A percentile compares a stretch with the other conserved stretches of the same genome.
phyloP scores from a whole-genome alignment of 2,329 filamentous ascomycete genomes.

The Orbilia brochopaga region DNA sequence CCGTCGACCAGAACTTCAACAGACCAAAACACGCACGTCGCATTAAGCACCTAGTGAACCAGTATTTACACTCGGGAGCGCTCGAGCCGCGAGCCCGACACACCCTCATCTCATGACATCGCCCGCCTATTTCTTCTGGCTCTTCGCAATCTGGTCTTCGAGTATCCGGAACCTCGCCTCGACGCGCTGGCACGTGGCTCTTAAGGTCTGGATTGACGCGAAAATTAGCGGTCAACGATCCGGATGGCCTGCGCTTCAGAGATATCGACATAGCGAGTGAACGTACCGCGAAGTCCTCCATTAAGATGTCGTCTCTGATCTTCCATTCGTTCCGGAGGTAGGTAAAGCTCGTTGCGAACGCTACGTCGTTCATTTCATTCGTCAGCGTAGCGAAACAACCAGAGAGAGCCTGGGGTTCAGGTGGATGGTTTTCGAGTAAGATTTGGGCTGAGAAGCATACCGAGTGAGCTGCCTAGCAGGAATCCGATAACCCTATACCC shows the following conservation, averaged over 20 bases:
- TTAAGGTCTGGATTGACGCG: conserved; percentile 20
- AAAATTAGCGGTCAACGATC: neutral
- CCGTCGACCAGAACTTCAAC: no score
- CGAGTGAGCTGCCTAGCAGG: conserved; percentile 41
- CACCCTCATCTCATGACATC: neutral
- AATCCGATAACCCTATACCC: conserved; percentile 36
- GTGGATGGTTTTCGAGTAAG: neutral
- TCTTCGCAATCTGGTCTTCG: conserved; percentile 45
- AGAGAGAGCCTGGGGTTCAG: neutral
- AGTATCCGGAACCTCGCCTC: conserved; percentile 45
- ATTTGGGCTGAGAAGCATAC: neutral
- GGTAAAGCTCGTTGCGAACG: conserved; percentile 46
- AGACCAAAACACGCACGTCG: no score
- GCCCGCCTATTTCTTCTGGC: conserved; percentile 38
- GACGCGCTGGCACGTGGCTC: conserved; percentile 46
- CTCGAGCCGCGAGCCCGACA: neutral
- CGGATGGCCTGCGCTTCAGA: neutral
- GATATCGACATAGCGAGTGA: neutral
- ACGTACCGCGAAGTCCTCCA: conserved; percentile 51
- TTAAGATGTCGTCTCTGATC: conserved; percentile 46
- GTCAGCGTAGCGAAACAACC: neutral
- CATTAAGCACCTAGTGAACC: neutral
- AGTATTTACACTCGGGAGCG: conserved; percentile 5
- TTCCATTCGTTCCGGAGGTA: conserved; percentile 50
- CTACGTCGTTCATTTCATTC: neutral